phyloP scores from a whole-genome alignment of 1,284 basidiomycete species.

The Puccinia novopanici region DNA sequence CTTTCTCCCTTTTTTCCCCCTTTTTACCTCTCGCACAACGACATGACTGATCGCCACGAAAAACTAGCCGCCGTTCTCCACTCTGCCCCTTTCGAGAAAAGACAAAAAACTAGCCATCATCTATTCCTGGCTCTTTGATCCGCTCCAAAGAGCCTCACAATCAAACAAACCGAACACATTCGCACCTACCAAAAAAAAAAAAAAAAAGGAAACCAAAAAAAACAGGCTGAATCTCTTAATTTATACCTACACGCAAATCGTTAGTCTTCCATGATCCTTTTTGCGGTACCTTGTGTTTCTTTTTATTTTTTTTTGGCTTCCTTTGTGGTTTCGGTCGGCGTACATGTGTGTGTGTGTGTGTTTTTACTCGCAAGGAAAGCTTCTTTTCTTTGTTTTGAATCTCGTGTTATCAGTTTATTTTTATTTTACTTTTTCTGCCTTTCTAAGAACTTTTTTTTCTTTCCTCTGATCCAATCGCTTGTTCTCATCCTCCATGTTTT shows the following conservation, averaged over 20 bases:
- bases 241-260: neutral
- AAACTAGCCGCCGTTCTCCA: neutral
- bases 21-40: neutral
- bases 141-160: neutral
- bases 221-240: neutral
- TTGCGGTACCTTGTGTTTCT: slow-evolving; percentile 20
- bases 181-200: neutral
- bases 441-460: neutral
- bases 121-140: neutral
- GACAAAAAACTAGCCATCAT: neutral
- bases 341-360: neutral
- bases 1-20: neutral
- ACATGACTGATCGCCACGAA: neutral
- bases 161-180: neutral
- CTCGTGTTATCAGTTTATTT: neutral
- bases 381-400: slow-evolving; percentile 5
- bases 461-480: neutral
- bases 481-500: neutral
- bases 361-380: neutral
- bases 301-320: neutral
- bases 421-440: neutral
- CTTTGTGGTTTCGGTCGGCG: neutral
- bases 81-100: neutral
- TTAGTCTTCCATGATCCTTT: slow-evolving; percentile 2
- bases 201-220: neutral